Conservation (phyloP, 2,329 filamentous ascomycete species). For the Alternaria sp. region DNA sequence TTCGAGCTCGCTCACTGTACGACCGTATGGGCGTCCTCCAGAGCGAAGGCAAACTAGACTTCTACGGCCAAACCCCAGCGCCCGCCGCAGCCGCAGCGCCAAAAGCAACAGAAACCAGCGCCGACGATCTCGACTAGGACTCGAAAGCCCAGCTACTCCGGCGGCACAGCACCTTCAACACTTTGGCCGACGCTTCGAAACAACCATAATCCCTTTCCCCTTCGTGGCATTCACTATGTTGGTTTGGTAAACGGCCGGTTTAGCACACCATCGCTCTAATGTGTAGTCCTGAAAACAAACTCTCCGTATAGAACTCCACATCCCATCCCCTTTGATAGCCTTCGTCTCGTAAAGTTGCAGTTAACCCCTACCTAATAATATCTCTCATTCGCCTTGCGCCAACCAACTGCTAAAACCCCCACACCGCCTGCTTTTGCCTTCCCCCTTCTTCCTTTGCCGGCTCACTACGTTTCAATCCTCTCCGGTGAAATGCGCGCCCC, state of each 20-base stretch:
- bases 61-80: constrained; percentile 62
- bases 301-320: background rate
- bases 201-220: background rate
- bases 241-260: background rate
- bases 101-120: constrained; percentile 30
- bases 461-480: background rate
- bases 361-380: background rate
- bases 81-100: constrained; percentile 3
- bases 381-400: background rate
- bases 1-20: constrained; percentile 82
- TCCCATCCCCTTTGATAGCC: background rate
- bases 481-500: background rate
- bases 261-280: background rate
- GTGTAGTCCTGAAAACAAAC: background rate
- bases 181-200: background rate
- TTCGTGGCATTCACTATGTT: background rate
- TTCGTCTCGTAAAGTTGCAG: background rate
- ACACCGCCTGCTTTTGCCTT: background rate
- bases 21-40: constrained; percentile 79
- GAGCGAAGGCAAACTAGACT: constrained; percentile 70
- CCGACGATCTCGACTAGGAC: constrained; percentile 45
- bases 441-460: background rate
- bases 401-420: background rate
- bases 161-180: background rate
- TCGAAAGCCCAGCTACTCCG: background rate